Base-by-base conservation (phyloP, 257 asterid genomes). In the Sherardia arvensis region DNA sequence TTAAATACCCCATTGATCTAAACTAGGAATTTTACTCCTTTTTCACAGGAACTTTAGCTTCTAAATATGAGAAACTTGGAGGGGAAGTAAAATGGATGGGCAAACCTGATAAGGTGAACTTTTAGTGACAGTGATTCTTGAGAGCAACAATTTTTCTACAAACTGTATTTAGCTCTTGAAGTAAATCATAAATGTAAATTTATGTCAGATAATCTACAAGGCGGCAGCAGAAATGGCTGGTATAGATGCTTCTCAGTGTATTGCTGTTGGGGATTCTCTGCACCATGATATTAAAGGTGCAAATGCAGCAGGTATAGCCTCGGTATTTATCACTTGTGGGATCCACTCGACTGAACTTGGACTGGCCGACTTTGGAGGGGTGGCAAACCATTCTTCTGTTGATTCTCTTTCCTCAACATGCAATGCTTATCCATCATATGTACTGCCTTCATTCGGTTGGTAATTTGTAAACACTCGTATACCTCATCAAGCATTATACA, bases 51-150 rank as follows among this genome's bases (percentile, higher is more conserved):
- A 87, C 95, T 32, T 65, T 92, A 73, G 99, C 95, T 48, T 80
- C 91, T 47, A 80, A 81, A 9, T 92, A 87, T 23, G 97, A 89
- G 84, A 84, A 87, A 74, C 91, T 89, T 73, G 97, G 99, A 30
- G 99, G 99, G 64, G 91, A 92, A 80, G 99, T 89, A 66, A 89
- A 87, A 78, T 92, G 99, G 99, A 92, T 92, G 97, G 99, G 98
- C 66, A 92, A 92, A 80, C 98, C 98, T 38, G 95, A 83, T 53
- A 81, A 89, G 96, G 96, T 89, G 79, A 79, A 34, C 66, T 68
- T 32, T 22, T 25, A 3, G 17, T 62, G 63, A 3, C 23, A 32
- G 25, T 59, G 47, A 8, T 59, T 29, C 47, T 38, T 51, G 18
- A 12, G 33, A n/a, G 26, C 7, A 17, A 23, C 17, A 3, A 27